Evolutionary conservation across 1,284 basidiomycete genomes (phyloP), one percentile per base, ranked within the genome.

Genomic region (Pyrrhoderma lamaoense): DNA sequence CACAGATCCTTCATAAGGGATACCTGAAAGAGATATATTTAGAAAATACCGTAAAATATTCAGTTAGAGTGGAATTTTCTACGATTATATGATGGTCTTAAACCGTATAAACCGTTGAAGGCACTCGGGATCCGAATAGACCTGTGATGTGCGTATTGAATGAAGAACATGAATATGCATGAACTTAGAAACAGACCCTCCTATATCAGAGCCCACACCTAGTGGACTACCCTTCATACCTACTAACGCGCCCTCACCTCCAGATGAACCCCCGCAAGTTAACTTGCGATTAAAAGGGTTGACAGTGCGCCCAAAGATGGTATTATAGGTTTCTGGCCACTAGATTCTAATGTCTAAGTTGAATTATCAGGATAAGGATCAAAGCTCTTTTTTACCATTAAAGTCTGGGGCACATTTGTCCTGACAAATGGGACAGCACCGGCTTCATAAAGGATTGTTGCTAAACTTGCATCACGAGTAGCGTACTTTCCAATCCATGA

Each of bases 361-460:
- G 45, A 34, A 36, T 16, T 19, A 13, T n/a, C 5, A 19, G 31
- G n/a, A 45, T 52, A 34, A 51, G 50, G 34, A 5, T 18, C 38
- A 7, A 40, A 40, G 5, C 35, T 40, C 14, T 7, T 18, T 35
- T 61, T 42, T 52, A 77, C 78, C 75, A 80, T 77, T 14, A 85
- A 62, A 2, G 81, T 80, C 60, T 86, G 84, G 0, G 84, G 83
- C 13, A 85, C 71, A 54, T 88, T 87, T 1, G 83, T 87, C 47
- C 79, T 75, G 14, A 85, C 80, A 55, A 80, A 88, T 2, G 76
- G 78, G 5, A 86, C 74, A 0, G 83, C 85, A 1, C 86, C 85
- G 2, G 70, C 74, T 27, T 73, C 71, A 51, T 76, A 68, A 21
- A 85, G 65, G 22, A 82, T 70, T 52, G 84, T 74, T n/a, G 81